Conservation (phyloP, 495 filamentous ascomycete genomes). For the Podospora didyma region DNA sequence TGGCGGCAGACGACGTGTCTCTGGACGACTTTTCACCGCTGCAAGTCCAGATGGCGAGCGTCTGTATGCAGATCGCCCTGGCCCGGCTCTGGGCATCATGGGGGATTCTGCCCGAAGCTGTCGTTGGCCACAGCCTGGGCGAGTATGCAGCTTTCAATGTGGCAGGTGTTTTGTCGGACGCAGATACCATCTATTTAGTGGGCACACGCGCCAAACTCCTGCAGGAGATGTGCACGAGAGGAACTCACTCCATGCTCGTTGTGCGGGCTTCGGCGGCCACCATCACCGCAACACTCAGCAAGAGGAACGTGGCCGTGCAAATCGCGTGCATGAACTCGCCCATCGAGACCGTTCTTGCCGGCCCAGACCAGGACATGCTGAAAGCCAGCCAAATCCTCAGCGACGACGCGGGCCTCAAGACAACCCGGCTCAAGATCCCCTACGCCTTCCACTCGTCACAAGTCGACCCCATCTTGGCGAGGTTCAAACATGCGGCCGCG, state of each 20-base stretch:
- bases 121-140: slow-evolving; percentile 78
- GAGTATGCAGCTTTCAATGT: slow-evolving; percentile 82
- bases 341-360: slow-evolving; percentile 55
- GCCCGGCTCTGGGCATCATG: slow-evolving; percentile 69
- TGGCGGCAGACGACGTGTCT: slow-evolving; percentile 49
- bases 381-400: too few species aligned
- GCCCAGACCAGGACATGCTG: slow-evolving; percentile 42
- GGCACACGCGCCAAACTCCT: slow-evolving; percentile 71
- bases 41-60: slow-evolving; percentile 67
- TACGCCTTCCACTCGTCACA: slow-evolving; percentile 79
- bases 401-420: slow-evolving; percentile 49
- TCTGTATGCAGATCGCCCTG: slow-evolving; percentile 76
- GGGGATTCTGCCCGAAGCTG: slow-evolving; percentile 67
- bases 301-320: slow-evolving; percentile 16
- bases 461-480: slow-evolving; percentile 65
- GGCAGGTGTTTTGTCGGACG: slow-evolving; percentile 70
- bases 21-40: slow-evolving; percentile 62
- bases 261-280: too few species aligned
- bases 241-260: slow-evolving; percentile 65
- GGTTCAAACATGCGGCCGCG: slow-evolving; percentile 48
- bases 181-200: slow-evolving; percentile 73
- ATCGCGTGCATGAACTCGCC: slow-evolving; percentile 59
- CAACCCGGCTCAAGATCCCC: slow-evolving; percentile 61
- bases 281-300: slow-evolving; percentile 30
- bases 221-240: slow-evolving; percentile 59